Conservation (phyloP, 257 asterid genomes). For the Rhazya stricta region DNA sequence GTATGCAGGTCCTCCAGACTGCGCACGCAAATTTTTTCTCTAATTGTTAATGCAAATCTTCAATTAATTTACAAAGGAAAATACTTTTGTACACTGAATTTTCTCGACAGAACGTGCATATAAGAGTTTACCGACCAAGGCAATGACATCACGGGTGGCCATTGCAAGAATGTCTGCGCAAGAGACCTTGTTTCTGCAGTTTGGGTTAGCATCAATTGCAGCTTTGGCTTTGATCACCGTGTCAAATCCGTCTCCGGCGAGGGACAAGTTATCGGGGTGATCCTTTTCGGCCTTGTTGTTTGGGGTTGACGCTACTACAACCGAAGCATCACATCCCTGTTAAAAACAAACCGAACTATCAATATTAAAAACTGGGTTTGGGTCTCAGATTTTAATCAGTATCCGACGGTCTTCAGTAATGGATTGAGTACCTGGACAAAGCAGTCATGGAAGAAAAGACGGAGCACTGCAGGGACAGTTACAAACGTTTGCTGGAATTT, state of each 20-base stretch:
- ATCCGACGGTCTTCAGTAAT: neutral
- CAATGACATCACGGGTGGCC: conserved; percentile 77
- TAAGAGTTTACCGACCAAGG: conserved; percentile 35
- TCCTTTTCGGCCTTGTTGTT: conserved; percentile 77
- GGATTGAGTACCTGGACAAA: conserved; percentile 43
- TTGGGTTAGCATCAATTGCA: conserved; percentile 55
- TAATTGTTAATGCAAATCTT: neutral
- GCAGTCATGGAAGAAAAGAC: conserved; percentile 86
- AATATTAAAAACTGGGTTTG: neutral
- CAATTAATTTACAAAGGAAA: neutral
- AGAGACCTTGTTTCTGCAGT: conserved; percentile 65
- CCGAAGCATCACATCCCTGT: conserved; percentile 90
- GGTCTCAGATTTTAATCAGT: neutral
- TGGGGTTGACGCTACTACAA: conserved; percentile 54
- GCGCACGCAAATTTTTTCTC: neutral
- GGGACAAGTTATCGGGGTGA: conserved; percentile 67
- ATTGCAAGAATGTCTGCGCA: conserved; percentile 90
- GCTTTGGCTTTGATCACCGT: conserved; percentile 77
- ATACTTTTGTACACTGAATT: neutral
- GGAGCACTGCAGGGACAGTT: conserved; percentile 62
- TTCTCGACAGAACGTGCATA: too few species aligned
- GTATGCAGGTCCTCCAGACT: conserved; percentile 83
- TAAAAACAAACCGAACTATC: neutral
- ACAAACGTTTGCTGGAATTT: conserved; percentile 63
- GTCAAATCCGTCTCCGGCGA: conserved; percentile 98